Evolutionary conservation across 306 rosid species (phyloP), one percentile per base, ranked within the genome.

Genomic region (Acmispon strigosus): DNA sequence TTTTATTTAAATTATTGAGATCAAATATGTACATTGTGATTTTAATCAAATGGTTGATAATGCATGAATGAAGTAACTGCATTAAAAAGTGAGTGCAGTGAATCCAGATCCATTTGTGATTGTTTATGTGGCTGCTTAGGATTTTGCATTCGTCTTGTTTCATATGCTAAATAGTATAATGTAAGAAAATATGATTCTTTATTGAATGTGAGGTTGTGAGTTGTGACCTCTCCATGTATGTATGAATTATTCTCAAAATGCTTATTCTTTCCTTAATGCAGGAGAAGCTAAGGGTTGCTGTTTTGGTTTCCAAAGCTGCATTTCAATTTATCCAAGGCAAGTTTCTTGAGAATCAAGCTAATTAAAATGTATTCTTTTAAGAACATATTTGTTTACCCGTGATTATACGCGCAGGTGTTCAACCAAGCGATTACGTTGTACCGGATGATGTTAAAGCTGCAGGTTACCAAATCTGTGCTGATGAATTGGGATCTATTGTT

Each of bases 281-380:
- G 98, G 98, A 90, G 85, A 93, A 93, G 73, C 63, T 93, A 72
- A 80, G 96, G 85, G 78, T 94, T 76, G 97, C 90, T 18, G 99
- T 94, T 62, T 82, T 94, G 85, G 99, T 94, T 75, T 94, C 99
- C 18, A 91, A 84, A 83, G 97, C 96, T 10, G 96, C 97, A 61
- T 78, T 89, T 81, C 96, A 91, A 55, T 94, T 94, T 69, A 86
- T 91, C 66, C 91, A 89, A 81, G 97, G 97, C 77, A 32, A 66
- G 86, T 53, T 71, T 69, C 66, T 69, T 64, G 12, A 27, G 15
- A 50, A 39, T 51, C 39, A 8, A 45, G 63, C 2, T 19, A 44
- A 62, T 2, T 19, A 44, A 62, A 51, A 6, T 29, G 37, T 34
- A 17, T 12, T 8, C 4, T 41, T 0, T 7, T 24, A n/a, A 24